Evolutionary conservation across 2,329 filamentous ascomycete genomes (phyloP), one percentile per base, ranked within the genome.

Genomic region (Aureobasidium vineae): DNA sequence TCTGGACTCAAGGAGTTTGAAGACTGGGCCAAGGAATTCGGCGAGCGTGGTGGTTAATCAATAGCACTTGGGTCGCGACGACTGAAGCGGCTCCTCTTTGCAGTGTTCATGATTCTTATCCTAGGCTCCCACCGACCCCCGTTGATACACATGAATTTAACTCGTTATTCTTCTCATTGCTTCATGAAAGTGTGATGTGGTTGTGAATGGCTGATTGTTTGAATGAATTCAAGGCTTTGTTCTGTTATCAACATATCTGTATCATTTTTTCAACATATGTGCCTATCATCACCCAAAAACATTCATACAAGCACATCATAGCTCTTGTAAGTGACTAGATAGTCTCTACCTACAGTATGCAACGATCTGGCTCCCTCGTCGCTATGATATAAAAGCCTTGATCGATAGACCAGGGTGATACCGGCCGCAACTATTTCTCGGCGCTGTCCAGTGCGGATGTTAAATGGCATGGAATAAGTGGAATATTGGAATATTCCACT

Each of bases 21-120:
- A 77, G 90, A 96, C 69, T 99, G 95, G 95, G 92, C 95, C 2
- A 87, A 78, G 75, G 90, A 96, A 75, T 99, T 95, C 82, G 95
- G 95, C 53, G 95, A 99, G 78, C 82, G 94, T 47, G 94, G 92
- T 41, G 92, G 92, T 41, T 56, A 23, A 19, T 56, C 11, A 2
- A 40, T 8, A 4, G 21, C 15, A 19, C 41, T 1, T 11, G 49
- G 3, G 26, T 33, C 3, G 7, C 6, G 1, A 26, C 5, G 6
- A 11, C 6, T 23, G 7, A 5, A 31, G 40, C 23, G 23, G 40
- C 15, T 47, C 15, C 36, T 38, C 15, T 33, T 53, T 21, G 10
- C 41, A 11, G n/a, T 36, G 3, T 19, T 36, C 7, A 53, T 13
- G 16, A 38, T 40, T 56, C 13, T 40, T n/a, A 7, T 40, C 26